Evolutionary conservation across 352 stramenopile species (phyloP).

Genomic region (Pythium apleroticum): DNA sequence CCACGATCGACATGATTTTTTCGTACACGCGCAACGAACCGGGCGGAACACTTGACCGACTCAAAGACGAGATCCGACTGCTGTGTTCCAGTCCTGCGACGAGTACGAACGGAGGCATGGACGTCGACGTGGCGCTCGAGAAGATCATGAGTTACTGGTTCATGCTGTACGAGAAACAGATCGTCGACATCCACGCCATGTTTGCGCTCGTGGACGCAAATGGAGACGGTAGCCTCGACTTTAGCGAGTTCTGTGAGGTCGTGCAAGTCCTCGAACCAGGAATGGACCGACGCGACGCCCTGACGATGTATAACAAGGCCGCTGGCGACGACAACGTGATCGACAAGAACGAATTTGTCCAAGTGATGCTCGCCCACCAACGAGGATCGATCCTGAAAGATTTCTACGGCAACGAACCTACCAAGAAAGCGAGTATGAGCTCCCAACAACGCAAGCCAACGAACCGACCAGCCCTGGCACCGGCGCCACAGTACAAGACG

Average conservation of each 20-base stretch:
- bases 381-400: slow-evolving; percentile 63
- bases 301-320: slow-evolving; percentile 63
- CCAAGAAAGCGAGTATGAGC: slow-evolving; percentile 53
- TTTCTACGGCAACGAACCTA: slow-evolving; percentile 49
- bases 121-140: slow-evolving; percentile 73
- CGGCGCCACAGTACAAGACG: slow-evolving; percentile 37
- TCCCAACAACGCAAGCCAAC: slow-evolving; percentile 32
- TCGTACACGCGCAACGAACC: slow-evolving; percentile 55
- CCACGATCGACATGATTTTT: slow-evolving; percentile 75
- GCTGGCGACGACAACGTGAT: slow-evolving; percentile 76
- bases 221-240: slow-evolving; percentile 69
- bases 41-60: slow-evolving; percentile 36
- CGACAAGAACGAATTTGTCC: slow-evolving; percentile 76
- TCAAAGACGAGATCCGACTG: slow-evolving; percentile 60
- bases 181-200: slow-evolving; percentile 75
- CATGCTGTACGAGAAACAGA: slow-evolving; percentile 70
- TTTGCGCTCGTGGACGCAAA: slow-evolving; percentile 72
- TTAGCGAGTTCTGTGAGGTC: slow-evolving; percentile 69
- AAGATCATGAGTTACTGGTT: slow-evolving; percentile 84
- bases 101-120: slow-evolving; percentile 28
- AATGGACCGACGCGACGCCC: slow-evolving; percentile 60
- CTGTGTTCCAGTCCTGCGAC: slow-evolving; percentile 28
- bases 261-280: slow-evolving; percentile 59
- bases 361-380: slow-evolving; percentile 75
- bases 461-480: slow-evolving; percentile 27